Evolutionary conservation across 495 filamentous ascomycete species (phyloP).

Genomic region (Peziza echinospora): DNA sequence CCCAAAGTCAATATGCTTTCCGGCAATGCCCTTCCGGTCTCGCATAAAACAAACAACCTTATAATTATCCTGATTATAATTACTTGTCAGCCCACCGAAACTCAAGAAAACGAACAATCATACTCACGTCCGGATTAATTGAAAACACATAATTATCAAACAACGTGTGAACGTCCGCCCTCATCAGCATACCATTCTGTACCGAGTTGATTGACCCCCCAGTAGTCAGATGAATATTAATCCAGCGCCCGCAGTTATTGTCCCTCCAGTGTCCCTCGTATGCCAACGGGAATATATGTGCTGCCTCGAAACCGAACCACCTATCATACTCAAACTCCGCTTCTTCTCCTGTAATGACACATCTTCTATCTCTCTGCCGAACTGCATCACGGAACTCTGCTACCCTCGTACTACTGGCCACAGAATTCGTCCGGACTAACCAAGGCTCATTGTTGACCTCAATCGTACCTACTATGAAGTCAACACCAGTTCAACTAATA

Average conservation of each 20-base stretch:
- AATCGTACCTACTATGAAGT: conserved; percentile 7
- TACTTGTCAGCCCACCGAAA: background rate
- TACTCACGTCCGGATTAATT: conserved; percentile 11
- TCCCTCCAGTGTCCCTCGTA: conserved; percentile 7
- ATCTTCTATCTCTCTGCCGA: conserved; percentile 2
- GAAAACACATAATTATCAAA: conserved; percentile 20
- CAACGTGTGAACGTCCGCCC: conserved; percentile 13
- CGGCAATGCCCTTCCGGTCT: conserved; percentile 4
- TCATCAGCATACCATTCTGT: conserved; percentile 22
- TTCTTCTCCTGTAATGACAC: conserved; percentile 4
- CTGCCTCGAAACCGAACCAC: conserved; percentile 6
- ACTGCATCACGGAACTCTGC: conserved; percentile 4
- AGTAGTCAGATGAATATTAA: conserved; percentile 11
- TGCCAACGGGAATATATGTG: conserved; percentile 10
- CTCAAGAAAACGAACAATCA: background rate
- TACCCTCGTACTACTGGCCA: background rate
- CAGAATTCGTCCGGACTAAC: conserved; percentile 1
- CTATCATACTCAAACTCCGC: conserved; percentile 1
- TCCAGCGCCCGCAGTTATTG: conserved; percentile 18
- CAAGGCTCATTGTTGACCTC: conserved; percentile 2
- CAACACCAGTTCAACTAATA: too few species aligned
- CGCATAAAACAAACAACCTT: conserved; percentile 18
- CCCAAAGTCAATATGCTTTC: conserved; percentile 9
- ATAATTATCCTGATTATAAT: conserved; percentile 21
- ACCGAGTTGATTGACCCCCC: conserved; percentile 21